Percentiles rank a stretch among this genome's conserved stretches.
These are phyloP conservation scores for Dianthus caryophyllus DNA, from an alignment of 148 eudicot species.

Conservation along the genomic window DNA sequence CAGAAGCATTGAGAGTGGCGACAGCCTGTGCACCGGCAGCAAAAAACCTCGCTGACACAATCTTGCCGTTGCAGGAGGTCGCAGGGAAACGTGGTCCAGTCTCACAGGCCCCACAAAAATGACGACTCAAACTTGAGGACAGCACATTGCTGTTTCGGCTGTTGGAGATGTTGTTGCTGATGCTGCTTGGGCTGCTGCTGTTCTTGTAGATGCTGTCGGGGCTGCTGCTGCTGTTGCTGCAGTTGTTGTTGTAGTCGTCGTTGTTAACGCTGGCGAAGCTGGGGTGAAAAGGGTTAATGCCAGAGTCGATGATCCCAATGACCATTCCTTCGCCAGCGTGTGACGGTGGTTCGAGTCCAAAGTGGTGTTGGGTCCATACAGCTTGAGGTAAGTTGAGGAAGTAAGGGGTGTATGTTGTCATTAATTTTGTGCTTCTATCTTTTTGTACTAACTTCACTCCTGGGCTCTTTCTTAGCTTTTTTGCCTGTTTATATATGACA, in stretches of 20 bases:
- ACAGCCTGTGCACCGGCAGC: conserved; percentile 76
- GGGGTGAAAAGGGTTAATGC: conserved; percentile 83
- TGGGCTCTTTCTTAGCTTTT: conserved; percentile 38
- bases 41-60: conserved; percentile 76
- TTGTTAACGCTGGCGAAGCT: conserved; percentile 49
- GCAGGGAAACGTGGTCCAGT: conserved; percentile 66
- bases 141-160: too few species aligned
- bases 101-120: conserved; percentile 53
- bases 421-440: conserved; percentile 66
- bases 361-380: conserved; percentile 47
- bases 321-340: conserved; percentile 88
- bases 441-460: conserved; percentile 63
- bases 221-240: too few species aligned
- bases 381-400: conserved; percentile 51
- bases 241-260: not conserved
- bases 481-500: conserved; percentile 48
- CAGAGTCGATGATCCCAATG: conserved; percentile 79
- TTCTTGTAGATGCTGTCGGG: too few species aligned
- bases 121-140: conserved; percentile 30
- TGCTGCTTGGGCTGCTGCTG: too few species aligned
- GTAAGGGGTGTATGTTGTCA: conserved; percentile 79
- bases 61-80: conserved; percentile 80
- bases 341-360: too few species aligned
- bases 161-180: too few species aligned
- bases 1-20: conserved; percentile 56